These are phyloP conservation scores for Amanita molliuscula DNA, from an alignment of 768 basidiomycete species.

Conservation along the genomic window DNA sequence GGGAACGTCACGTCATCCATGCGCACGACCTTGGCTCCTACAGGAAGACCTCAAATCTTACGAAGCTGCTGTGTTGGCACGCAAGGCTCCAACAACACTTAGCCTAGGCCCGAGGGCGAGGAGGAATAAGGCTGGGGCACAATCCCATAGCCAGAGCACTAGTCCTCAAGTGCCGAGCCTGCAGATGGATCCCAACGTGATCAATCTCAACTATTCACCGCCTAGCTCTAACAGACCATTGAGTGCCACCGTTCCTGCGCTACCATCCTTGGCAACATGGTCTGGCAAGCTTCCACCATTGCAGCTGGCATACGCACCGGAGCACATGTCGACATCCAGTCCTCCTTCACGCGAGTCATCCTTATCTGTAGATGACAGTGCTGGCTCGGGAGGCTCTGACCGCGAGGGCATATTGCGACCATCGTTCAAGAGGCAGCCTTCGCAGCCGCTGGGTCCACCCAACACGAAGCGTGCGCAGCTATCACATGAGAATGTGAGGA, in stretches of 20 bases:
- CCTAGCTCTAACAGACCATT: slow-evolving; percentile 16
- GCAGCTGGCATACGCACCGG: slow-evolving; percentile 17
- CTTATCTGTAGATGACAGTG: slow-evolving; percentile 23
- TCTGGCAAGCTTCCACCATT: slow-evolving; percentile 19
- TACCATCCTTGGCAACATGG: slow-evolving; percentile 28
- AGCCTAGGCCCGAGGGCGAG: slow-evolving; percentile 40
- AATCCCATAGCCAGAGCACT: background rate
- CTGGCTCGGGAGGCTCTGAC: slow-evolving; percentile 18
- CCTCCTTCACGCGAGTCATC: slow-evolving; percentile 19
- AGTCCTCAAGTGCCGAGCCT: slow-evolving; percentile 4
- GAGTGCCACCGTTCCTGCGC: slow-evolving; percentile 20
- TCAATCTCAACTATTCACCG: slow-evolving; percentile 6
- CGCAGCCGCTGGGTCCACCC: slow-evolving; percentile 58
- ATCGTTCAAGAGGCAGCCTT: slow-evolving; percentile 64
- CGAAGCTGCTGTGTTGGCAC: slow-evolving; percentile 65
- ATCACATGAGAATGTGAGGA: slow-evolving; percentile 21
- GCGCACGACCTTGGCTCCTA: slow-evolving; percentile 32
- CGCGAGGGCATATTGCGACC: slow-evolving; percentile 28
- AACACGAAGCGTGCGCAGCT: slow-evolving; percentile 44
- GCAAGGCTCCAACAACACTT: slow-evolving; percentile 49
- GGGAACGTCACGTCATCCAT: slow-evolving; percentile 20
- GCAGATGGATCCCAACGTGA: slow-evolving; percentile 1
- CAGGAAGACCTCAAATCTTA: slow-evolving; percentile 62
- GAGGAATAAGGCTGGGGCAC: slow-evolving; percentile 11
- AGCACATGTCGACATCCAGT: slow-evolving; percentile 12